Base-by-base conservation (phyloP, 2,329 filamentous ascomycete species). In the Chaetomiaceae sp. region DNA sequence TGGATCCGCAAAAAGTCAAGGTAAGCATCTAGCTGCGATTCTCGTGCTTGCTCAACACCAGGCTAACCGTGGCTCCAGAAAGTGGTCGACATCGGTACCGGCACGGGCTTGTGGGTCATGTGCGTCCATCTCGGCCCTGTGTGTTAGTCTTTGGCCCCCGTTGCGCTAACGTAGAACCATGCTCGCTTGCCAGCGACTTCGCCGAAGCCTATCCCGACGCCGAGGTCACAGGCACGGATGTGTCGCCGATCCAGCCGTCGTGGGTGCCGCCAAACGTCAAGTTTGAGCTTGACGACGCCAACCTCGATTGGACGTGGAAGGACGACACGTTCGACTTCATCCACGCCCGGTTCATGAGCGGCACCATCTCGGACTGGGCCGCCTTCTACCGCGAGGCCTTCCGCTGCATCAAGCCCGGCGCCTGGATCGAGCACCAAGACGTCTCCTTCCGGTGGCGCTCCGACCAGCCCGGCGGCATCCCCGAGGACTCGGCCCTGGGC, bases 181-280 rank as follows among this genome's bases (percentile, higher is more conserved):
- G 5, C 22, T 9, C 6, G 22, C 22, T 24, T 9, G 22, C 22
- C 65, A 51, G 50, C 11, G 53, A 55, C 20, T 53, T 55, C 17
- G 53, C 45, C 19, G 51, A 53, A 37, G 11, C 38, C 12, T 49
- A 22, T 35, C 51, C 49, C 20, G n/a, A 45, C 19, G 36, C 39
- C 45, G 14, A 45, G n/a, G 51, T 55, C 3, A 45, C 45, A 11
- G 53, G 51, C 19, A 76, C 74, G 11, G 76, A 81, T 56, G 65
- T 81, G n/a, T 79, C 75, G 5, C 75, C 76, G 1, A 77, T 78
- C n/a, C 77, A 80, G 52, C 75, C 76, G 0, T 64, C 62, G 24
- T 76, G 74, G 65, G 71, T 81, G 1, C 78, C 79, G 3, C 69
- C 71, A 29, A 84, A 83, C 33, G 26, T 62, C 24, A 65, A 66